Evolutionary conservation across 2,329 filamentous ascomycete genomes (phyloP).

Genomic region (Beauveria pseudobassiana): DNA sequence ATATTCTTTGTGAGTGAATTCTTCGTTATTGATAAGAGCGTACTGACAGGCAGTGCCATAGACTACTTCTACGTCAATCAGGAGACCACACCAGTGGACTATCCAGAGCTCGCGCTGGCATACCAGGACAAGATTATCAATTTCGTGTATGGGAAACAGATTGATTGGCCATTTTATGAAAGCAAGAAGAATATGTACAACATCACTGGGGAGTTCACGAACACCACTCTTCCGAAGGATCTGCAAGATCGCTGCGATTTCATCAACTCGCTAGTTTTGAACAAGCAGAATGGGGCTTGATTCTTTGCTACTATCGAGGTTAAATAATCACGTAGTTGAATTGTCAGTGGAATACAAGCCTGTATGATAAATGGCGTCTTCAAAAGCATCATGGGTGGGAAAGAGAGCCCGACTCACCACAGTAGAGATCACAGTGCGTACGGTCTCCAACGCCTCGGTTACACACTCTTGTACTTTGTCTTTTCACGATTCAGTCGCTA

Average conservation of each 20-base stretch:
- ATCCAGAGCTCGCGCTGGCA: constrained; percentile 7
- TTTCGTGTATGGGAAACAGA: constrained; percentile 12
- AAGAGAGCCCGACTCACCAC: neutral
- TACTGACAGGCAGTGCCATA: neutral
- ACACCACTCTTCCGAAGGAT: neutral
- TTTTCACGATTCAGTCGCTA: neutral
- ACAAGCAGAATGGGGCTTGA: constrained; percentile 12
- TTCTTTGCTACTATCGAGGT: neutral
- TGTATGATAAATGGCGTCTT: neutral
- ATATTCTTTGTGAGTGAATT: constrained; percentile 12
- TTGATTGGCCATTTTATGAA: constrained; percentile 14
- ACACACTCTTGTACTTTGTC: neutral
- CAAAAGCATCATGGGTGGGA: neutral
- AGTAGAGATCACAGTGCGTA: neutral
- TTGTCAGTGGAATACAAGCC: neutral
- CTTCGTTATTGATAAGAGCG: too few relatives aligned
- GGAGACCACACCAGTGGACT: constrained; percentile 7
- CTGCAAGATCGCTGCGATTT: constrained; percentile 12
- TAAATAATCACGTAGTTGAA: neutral
- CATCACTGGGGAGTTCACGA: constrained; percentile 10
- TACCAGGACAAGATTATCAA: constrained; percentile 14
- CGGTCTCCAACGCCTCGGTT: neutral
- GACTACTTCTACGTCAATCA: constrained; percentile 14
- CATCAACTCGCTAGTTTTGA: constrained; percentile 10
- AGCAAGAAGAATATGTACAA: constrained; percentile 10